These are phyloP conservation scores for Ophidiomyces ophidiicola DNA, from an alignment of 2,329 filamentous ascomycete species.

Conservation along the genomic window DNA sequence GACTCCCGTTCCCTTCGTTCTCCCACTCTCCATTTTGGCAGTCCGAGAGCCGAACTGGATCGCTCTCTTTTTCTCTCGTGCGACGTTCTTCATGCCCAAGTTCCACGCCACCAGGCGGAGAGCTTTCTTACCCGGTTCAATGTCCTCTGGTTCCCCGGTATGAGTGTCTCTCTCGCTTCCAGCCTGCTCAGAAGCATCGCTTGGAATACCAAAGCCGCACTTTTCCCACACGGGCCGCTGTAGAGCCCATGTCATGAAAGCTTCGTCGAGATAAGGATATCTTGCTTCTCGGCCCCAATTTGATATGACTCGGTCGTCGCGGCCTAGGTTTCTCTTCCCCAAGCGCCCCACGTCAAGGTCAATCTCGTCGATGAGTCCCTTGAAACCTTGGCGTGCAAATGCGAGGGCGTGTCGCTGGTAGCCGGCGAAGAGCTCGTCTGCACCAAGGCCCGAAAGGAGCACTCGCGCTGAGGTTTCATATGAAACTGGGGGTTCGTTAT, in stretches of 20 bases:
- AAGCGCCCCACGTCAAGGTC: conserved; percentile 73
- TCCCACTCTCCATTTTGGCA: conserved; percentile 62
- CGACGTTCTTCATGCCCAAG: conserved; percentile 58
- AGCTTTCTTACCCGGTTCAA: conserved; percentile 72
- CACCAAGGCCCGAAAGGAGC: conserved; percentile 81
- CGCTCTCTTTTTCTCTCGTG: conserved; percentile 84
- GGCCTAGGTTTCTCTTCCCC: conserved; percentile 84
- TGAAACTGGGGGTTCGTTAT: conserved; percentile 16
- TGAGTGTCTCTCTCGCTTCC: conserved; percentile 16
- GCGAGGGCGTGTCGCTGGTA: conserved; percentile 75
- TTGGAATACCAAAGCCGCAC: conserved; percentile 61
- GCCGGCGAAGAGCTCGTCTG: conserved; percentile 90
- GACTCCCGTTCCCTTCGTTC: conserved; percentile 55
- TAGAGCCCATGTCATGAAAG: conserved; percentile 70
- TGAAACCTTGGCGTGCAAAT: conserved; percentile 56
- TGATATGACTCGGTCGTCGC: conserved; percentile 82
- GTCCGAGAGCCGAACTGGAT: conserved; percentile 75
- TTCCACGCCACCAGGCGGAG: conserved; percentile 64
- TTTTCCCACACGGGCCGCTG: conserved; percentile 66
- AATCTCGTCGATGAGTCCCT: conserved; percentile 66
- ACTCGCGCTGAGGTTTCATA: conserved; percentile 67
- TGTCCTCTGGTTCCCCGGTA: conserved; percentile 20
- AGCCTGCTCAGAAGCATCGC: neutral
- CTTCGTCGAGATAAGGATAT: conserved; percentile 84
- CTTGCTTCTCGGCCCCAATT: conserved; percentile 81